Conservation (phyloP, 192 early-diverging fungal genomes). For the Geranomyces variabilis region DNA sequence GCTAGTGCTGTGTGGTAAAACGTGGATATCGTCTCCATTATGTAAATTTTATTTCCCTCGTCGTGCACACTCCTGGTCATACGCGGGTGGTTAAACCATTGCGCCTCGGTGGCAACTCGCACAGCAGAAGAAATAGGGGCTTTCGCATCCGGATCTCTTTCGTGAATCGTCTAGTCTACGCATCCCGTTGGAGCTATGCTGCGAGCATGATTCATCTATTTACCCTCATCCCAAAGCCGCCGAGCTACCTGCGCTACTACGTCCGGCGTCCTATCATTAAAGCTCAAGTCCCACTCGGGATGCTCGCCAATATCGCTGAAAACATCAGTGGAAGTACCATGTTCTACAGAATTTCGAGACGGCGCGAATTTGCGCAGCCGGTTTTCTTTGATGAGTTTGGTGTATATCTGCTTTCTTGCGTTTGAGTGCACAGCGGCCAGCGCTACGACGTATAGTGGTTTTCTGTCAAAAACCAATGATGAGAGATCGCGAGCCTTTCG, state of each 20-base stretch:
- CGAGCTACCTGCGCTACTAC: neutral
- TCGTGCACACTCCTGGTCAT: too few species aligned
- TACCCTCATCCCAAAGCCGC: neutral
- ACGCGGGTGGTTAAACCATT: too few species aligned
- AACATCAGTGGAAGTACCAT: slow-evolving; percentile 12
- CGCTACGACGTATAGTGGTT: slow-evolving; percentile 31
- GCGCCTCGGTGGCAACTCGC: too few species aligned
- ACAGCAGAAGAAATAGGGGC: too few species aligned
- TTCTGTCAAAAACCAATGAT: neutral
- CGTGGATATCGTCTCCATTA: too few species aligned
- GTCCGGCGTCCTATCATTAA: neutral
- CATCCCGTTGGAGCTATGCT: neutral
- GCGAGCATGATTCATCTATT: neutral
- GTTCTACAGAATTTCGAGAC: neutral
- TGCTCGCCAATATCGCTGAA: slow-evolving; percentile 39
- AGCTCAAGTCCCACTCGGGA: slow-evolving; percentile 14
- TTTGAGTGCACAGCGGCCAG: neutral
- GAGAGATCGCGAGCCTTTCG: neutral
- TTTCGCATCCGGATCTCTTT: too few species aligned
- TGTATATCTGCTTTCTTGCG: neutral
- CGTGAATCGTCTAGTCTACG: too few species aligned
- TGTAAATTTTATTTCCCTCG: too few species aligned
- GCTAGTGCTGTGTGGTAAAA: too few species aligned
- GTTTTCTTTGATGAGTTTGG: slow-evolving; percentile 8
- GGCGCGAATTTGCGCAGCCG: slow-evolving; percentile 26